These are phyloP conservation scores for Talaromyces marneffei DNA, from an alignment of 2,329 filamentous ascomycete genomes.

Conservation along the genomic window DNA sequence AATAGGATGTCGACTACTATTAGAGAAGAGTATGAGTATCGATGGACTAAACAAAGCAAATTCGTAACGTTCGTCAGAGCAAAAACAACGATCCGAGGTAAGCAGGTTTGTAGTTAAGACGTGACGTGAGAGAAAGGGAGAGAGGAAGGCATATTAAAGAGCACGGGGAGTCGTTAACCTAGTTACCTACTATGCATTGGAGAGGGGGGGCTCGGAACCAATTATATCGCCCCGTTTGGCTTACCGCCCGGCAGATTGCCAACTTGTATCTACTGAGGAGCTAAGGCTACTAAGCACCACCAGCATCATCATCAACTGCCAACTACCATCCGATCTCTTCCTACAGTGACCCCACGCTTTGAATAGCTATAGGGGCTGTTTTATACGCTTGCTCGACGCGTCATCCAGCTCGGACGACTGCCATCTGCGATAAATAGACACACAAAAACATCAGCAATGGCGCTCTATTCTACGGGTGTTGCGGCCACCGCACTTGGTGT, in stretches of 20 bases:
- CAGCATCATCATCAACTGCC: neutral
- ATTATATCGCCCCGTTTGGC: neutral
- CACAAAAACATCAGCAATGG: slow-evolving; percentile 50
- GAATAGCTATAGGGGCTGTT: neutral
- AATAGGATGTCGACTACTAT: neutral
- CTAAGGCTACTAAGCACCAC: neutral
- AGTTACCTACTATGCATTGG: neutral
- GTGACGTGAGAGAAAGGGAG: neutral
- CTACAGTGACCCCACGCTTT: slow-evolving; percentile 1
- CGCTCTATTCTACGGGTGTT: slow-evolving; percentile 67
- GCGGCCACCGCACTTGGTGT: slow-evolving; percentile 63
- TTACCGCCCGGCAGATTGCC: slow-evolving; percentile 14
- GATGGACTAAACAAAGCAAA: slow-evolving; percentile 7
- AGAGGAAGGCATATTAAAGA: neutral
- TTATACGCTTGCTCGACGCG: neutral
- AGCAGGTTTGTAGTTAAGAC: neutral
- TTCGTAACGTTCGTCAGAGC: slow-evolving; percentile 14
- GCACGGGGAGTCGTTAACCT: neutral
- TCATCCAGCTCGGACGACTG: neutral
- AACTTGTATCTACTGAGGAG: neutral
- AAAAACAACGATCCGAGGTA: neutral
- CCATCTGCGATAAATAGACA: neutral
- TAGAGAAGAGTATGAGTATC: neutral
- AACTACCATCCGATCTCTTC: neutral
- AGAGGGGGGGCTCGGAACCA: neutral